phyloP scores from a whole-genome alignment of 2,329 filamentous ascomycete species.

The Dryadomyces quercivorus region DNA sequence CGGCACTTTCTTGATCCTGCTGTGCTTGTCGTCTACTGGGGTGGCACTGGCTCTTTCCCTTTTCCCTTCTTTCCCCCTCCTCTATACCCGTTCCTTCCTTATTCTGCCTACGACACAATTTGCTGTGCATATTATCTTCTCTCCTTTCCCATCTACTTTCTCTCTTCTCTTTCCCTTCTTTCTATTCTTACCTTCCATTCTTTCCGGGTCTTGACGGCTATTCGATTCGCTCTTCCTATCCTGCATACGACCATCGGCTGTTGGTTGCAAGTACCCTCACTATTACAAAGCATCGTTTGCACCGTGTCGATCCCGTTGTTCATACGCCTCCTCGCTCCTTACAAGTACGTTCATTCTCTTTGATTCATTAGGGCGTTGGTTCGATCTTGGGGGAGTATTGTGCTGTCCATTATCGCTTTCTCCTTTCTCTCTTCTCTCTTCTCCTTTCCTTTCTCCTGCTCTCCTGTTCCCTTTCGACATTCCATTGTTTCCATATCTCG shows the following conservation, averaged over 20 bases:
- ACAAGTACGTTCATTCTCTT: neutral
- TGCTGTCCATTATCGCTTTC: too few species aligned
- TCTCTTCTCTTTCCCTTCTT: neutral
- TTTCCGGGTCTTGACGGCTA: neutral
- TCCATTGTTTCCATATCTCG: neutral
- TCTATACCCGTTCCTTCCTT: neutral
- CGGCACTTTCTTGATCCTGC: neutral
- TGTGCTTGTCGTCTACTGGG: neutral
- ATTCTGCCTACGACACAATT: neutral
- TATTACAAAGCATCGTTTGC: too few species aligned
- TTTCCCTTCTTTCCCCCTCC: neutral
- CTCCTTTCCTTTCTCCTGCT: neutral
- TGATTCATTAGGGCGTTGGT: neutral
- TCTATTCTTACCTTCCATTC: neutral
- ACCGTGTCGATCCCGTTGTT: too few species aligned
- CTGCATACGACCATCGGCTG: too few species aligned
- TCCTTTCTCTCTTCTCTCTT: too few species aligned
- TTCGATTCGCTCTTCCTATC: neutral
- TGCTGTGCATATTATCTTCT: neutral
- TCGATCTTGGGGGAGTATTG: too few species aligned
- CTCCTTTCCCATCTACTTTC: neutral
- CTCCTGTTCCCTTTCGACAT: neutral
- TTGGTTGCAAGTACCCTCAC: too few species aligned
- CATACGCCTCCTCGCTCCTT: neutral
- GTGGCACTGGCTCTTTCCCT: slow-evolving; percentile 10